Evolutionary conservation across 768 basidiomycete species (phyloP).

Genomic region (Ephemerocybe angulata): DNA sequence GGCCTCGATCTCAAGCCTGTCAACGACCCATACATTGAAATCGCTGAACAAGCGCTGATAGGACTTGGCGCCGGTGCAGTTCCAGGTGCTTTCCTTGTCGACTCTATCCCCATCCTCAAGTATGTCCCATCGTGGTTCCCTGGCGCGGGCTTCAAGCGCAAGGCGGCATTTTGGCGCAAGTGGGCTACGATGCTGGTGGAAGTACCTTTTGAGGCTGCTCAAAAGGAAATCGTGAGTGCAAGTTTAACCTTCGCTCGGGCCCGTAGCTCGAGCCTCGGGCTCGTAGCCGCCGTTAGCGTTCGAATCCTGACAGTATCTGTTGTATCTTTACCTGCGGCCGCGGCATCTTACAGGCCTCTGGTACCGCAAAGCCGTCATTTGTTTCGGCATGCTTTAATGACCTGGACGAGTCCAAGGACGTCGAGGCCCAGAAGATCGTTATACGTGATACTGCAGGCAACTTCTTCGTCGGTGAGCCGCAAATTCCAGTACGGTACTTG

Average conservation of each 20-base stretch:
- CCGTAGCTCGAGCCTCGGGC: too few species aligned
- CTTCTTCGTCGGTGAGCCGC: conserved; percentile 20
- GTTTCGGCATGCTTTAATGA: conserved; percentile 13
- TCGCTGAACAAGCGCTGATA: conserved; percentile 25
- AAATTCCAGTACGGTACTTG: not conserved
- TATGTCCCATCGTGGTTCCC: conserved; percentile 39
- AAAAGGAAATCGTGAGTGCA: conserved; percentile 18
- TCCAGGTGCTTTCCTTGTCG: conserved; percentile 34
- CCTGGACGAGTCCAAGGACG: conserved; percentile 15
- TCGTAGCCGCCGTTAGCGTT: too few species aligned
- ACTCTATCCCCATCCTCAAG: conserved; percentile 30
- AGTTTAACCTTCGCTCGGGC: not conserved
- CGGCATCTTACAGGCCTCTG: conserved; percentile 16
- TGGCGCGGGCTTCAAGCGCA: conserved; percentile 33
- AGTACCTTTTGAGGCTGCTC: conserved; percentile 21
- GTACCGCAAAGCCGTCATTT: conserved; percentile 16
- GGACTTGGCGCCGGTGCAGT: conserved; percentile 26
- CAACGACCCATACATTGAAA: conserved; percentile 33
- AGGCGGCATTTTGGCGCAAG: conserved; percentile 30
- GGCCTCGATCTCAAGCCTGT: conserved; percentile 28
- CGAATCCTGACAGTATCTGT: too few species aligned
- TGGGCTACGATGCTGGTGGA: conserved; percentile 21
- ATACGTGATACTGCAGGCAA: conserved; percentile 19
- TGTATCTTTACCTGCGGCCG: too few species aligned
- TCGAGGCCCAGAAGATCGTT: conserved; percentile 11